Evolutionary conservation across 805 yeast species (phyloP).

Genomic region (Schwanniomyces occidentalis): DNA sequence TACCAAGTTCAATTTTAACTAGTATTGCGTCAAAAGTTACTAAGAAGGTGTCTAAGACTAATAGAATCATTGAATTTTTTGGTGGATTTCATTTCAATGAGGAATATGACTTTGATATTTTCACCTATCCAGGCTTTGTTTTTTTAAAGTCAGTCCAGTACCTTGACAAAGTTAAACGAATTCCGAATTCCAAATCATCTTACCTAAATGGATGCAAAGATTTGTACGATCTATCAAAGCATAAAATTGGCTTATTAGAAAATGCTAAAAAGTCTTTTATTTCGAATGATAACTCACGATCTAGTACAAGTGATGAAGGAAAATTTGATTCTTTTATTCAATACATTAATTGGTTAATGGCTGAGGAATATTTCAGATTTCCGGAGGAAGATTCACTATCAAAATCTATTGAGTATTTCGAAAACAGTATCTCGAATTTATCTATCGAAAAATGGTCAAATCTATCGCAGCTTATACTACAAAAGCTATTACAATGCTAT

Average conservation of each 20-base stretch:
- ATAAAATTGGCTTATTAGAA: conserved; percentile 24
- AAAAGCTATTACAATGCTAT: conserved; percentile 41
- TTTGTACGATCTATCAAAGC: conserved; percentile 8
- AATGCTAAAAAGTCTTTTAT: conserved; percentile 4
- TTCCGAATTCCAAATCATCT: no score
- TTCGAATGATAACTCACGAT: background rate
- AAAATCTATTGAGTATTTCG: conserved; percentile 22
- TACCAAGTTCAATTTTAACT: conserved; percentile 43
- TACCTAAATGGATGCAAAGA: conserved; percentile 12
- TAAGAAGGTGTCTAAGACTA: conserved; percentile 13
- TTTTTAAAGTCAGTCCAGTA: conserved; percentile 23
- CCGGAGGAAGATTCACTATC: conserved; percentile 8
- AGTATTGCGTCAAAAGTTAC: conserved; percentile 13
- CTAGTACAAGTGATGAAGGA: background rate
- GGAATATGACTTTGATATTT: conserved; percentile 19
- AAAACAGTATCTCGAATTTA: conserved; percentile 8
- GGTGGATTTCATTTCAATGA: conserved; percentile 38
- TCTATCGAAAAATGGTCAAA: conserved; percentile 35
- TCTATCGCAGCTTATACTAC: conserved; percentile 31
- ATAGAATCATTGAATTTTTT: conserved; percentile 16
- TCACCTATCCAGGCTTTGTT: conserved; percentile 30
- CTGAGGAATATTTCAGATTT: conserved; percentile 40
- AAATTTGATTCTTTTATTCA: background rate
- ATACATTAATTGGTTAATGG: conserved; percentile 51
- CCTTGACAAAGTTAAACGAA: conserved; percentile 23